A percentile compares a stretch with the other conserved stretches of the same genome.
phyloP scores from a whole-genome alignment of 495 filamentous ascomycete genomes.

The Lasiosphaeria hispida region DNA sequence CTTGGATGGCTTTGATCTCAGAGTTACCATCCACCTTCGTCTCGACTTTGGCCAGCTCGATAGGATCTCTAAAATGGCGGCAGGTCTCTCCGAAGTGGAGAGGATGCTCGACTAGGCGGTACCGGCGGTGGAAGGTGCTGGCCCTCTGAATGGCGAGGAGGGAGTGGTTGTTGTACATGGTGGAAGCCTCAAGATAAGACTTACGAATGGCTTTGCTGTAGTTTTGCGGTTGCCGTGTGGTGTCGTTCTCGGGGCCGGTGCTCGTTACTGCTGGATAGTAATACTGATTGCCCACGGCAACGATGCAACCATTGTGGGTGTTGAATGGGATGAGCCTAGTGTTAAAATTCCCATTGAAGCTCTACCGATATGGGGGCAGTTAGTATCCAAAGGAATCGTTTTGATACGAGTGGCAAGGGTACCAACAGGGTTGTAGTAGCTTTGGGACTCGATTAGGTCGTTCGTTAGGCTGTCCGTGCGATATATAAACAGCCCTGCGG shows the following conservation, averaged over 20 bases:
- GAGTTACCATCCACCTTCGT: background rate
- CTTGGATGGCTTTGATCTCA: background rate
- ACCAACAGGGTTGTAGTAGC: conserved; percentile 7
- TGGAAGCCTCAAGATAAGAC: background rate
- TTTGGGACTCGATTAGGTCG: background rate
- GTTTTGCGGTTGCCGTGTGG: background rate
- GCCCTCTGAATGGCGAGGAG: conserved; percentile 1
- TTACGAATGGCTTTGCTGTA: conserved; percentile 1
- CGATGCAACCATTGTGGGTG: conserved; percentile 7
- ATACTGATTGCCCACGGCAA: background rate
- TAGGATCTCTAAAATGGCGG: background rate
- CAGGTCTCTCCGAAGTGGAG: background rate
- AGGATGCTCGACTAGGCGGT: conserved; percentile 8
- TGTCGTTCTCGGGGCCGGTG: background rate
- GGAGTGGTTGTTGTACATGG: conserved; percentile 11
- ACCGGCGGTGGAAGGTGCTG: background rate
- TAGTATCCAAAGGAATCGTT: background rate
- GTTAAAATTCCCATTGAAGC: background rate
- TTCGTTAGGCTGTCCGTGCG: background rate
- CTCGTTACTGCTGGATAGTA: conserved; percentile 5
- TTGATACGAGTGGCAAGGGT: background rate
- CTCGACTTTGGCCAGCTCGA: background rate
- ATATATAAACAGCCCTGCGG: conserved; percentile 4
- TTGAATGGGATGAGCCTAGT: conserved; percentile 4
- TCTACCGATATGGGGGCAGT: background rate